Base-by-base conservation (phyloP, 192 early-diverging fungal genomes). In the Backusella luteola region DNA sequence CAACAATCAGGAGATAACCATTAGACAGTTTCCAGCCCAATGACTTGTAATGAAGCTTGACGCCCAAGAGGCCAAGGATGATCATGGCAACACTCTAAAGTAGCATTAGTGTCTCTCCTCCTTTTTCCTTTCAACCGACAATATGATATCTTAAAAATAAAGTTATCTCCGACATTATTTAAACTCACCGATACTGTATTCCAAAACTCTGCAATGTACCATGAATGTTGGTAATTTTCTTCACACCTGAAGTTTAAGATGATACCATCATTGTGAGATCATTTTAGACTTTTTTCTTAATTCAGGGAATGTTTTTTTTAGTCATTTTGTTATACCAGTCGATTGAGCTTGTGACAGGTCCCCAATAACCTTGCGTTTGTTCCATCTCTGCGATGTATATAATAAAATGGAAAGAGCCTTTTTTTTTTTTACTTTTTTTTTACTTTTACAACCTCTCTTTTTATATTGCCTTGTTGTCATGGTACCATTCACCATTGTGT, bases 161-260 rank as follows among this genome's bases (percentile, higher is more conserved):
- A 69, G 34, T 38, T 69, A 69, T 69, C 68, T 69, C 68, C 68
- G 68, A 67, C 14, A 36, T 46, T 21, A 19, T 35, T 52, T 72
- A 36, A 49, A 70, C 73, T 77, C 73, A 77, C 80, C 34, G 79
- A 81, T 15, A 81, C 29, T 14, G 76, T 77, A 74, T 81, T 81
- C 80, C 80, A 81, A 53, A 73, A 77, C 73, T 81, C 80, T 21
- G 80, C 80, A 42, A 81, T 70, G 67, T 77, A 81, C 41, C 56
- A 81, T 35, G 49, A 74, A 74, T 81, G 76, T 21, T 56, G 38
- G 66, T 81, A 81, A 49, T 81, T 81, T 53, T 81, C 68, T 74
- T 81, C 79, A 69, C 79, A 81, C 79, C 80, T 81, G 42, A 23
- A n/a, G 23, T 41, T 69, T 41, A 38, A 44, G 15, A 35, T 23